These are phyloP conservation scores for Xylaria sp. DNA, from an alignment of 2,329 filamentous ascomycete genomes.

Conservation along the genomic window DNA sequence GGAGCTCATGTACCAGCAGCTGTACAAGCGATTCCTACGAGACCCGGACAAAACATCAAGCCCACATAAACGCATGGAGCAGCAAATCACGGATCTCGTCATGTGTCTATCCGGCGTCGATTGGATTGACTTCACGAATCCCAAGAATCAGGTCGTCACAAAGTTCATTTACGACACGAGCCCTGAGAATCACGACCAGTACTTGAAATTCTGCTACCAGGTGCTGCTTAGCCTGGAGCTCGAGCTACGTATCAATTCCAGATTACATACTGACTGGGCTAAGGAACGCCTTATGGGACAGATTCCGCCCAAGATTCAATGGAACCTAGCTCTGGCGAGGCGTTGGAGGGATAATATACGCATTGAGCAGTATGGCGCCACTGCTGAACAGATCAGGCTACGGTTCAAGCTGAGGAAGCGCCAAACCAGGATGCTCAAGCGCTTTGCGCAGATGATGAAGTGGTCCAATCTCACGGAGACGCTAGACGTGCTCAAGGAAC, in stretches of 20 bases:
- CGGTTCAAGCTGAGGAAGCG: slow-evolving; percentile 72
- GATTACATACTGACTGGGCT: slow-evolving; percentile 68
- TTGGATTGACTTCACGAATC: slow-evolving; percentile 79
- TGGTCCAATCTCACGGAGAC: slow-evolving; percentile 79
- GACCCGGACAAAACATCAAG: slow-evolving; percentile 72
- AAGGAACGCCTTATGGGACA: slow-evolving; percentile 72
- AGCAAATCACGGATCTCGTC: slow-evolving; percentile 78
- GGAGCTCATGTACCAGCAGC: slow-evolving; percentile 65
- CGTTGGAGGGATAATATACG: slow-evolving; percentile 78
- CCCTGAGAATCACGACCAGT: slow-evolving; percentile 65
- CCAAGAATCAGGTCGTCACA: slow-evolving; percentile 77
- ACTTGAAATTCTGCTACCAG: slow-evolving; percentile 79
- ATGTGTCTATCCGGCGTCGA: slow-evolving; percentile 73
- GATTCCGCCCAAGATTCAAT: slow-evolving; percentile 76
- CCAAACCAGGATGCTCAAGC: slow-evolving; percentile 74
- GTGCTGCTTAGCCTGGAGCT: slow-evolving; percentile 79
- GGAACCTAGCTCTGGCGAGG: slow-evolving; percentile 78
- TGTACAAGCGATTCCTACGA: slow-evolving; percentile 75
- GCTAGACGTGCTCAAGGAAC: slow-evolving; percentile 69
- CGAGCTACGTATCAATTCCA: slow-evolving; percentile 74
- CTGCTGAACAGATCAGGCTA: slow-evolving; percentile 68
- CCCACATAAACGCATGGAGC: slow-evolving; percentile 73
- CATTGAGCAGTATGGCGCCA: slow-evolving; percentile 68
- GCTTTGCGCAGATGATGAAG: slow-evolving; percentile 77
- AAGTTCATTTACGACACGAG: slow-evolving; percentile 75